Evolutionary conservation across 768 basidiomycete genomes (phyloP), one percentile per base, ranked within the genome.

Genomic region (Leucocoprinus leucothites): DNA sequence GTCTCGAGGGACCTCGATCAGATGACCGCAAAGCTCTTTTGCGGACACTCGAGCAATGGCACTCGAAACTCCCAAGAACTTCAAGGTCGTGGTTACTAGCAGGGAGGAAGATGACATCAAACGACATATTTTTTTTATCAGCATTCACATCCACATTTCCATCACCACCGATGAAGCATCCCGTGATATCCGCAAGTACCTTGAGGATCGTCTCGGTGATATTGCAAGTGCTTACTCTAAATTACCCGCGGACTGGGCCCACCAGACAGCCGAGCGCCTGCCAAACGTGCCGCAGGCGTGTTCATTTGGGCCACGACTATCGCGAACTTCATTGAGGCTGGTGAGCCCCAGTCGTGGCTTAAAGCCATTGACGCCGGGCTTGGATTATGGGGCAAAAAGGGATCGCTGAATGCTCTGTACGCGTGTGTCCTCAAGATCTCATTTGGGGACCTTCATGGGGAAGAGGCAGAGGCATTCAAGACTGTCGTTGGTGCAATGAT

Each of bases 221-320:
- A 31, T 31, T 5, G 31, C 31, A 11, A 11, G 11, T 5, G 6
- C 31, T 11, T 31, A 31, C 31, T 31, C 31, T 5, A 52, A 57
- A n/a, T 50, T 63, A 11, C 24, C 49, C 1, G 38, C 48, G 9
- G 48, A 56, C 13, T 68, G 67, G 65, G 60, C 63, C 4, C 61
- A 63, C 2, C 25, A 40, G 3, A 53, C 48, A 7, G 48, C 66
- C 22, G 58, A 66, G 9, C 26, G 56, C 16, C 53, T 71, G 9
- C 63, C 9, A 38, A n/a, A 4, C 61, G 60, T 13, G 67, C 69
- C 2, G 69, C 61, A 6, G 68, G 67, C 11, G 49, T 71, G 6
- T 70, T 69, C 50, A 62, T 69, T 36, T 70, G 64, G 64, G 69
- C 68, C 14, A 57, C 58, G 19, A 70, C 67, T 2, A 51, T 58